Evolutionary conservation across 768 basidiomycete species (phyloP), one percentile per base, ranked within the genome.

Genomic region (Grammothele lineata): DNA sequence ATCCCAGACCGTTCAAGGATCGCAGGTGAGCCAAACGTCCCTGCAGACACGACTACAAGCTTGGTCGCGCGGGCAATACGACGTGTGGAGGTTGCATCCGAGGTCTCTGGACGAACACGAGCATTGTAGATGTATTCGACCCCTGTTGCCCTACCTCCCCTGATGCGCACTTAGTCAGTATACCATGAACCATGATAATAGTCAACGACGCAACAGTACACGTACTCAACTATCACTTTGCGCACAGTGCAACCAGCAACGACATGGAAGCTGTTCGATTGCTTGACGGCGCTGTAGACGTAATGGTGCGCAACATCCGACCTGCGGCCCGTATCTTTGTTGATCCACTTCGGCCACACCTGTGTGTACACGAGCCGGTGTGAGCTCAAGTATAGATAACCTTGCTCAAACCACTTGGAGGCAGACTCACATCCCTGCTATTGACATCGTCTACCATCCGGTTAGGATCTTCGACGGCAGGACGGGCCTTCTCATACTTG

Each of bases 1-100:
- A 76, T 67, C 0, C 74, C 74, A 2, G 71, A 80, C 3, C 81
- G 68, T 55, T 83, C 77, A 6, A 85, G 69, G 17, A 84, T 70
- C 39, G 68, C 66, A 0, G 79, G 72, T 0, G 72, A 72, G 11
- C 72, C 71, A 19, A 74, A 64, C 0, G 71, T 42, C 1, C 74
- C 72, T 1, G 67, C 66, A 12, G 67, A 67, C 3, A 75, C 37
- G 0, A 75, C 61, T 8, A 75, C 67, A 5, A 74, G 50, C 25
- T 62, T 60, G 7, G 54, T 56, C 3, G 70, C 73, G 12, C 38
- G 59, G 4, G 61, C 69, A 0, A 41, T 53, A 19, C 30, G 30
- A 10, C 42, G 27, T 0, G 35, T 4, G 34, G 38, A 58, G 14
- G 5, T 56, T 7, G n/a, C 35, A 6, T 36, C 35, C 6, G n/a